A percentile compares a stretch with the other conserved stretches of the same genome.
Evolutionary conservation across 2,329 filamentous ascomycete species (phyloP).

Genomic region (Alternaria arborescens): DNA sequence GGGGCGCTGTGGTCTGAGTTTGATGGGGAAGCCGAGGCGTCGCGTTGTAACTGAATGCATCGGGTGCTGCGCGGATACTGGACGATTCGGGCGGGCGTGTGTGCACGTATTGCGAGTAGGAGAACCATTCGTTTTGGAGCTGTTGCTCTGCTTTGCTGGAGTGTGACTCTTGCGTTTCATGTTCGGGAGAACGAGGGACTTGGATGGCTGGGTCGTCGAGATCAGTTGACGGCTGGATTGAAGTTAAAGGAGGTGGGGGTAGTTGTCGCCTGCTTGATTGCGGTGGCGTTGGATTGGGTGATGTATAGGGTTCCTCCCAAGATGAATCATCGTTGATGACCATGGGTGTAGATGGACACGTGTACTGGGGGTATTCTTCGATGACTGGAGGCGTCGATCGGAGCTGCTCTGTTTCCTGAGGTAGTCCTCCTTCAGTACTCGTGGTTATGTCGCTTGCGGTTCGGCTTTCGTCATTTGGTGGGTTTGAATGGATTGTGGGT

Average conservation of each 20-base stretch:
- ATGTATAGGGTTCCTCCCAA: conserved; percentile 19
- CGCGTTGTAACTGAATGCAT: conserved; percentile 39
- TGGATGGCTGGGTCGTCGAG: conserved; percentile 32
- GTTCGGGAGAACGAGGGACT: conserved; percentile 32
- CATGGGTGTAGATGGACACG: conserved; percentile 37
- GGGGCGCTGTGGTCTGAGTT: background rate
- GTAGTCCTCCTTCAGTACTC: background rate
- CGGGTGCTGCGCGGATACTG: conserved; percentile 39
- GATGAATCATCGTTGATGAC: conserved; percentile 34
- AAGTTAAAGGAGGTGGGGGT: conserved; percentile 4
- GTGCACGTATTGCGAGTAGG: conserved; percentile 45
- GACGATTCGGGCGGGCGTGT: conserved; percentile 26
- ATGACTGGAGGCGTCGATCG: conserved; percentile 24
- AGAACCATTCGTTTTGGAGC: conserved; percentile 42
- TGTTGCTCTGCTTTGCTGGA: conserved; percentile 47
- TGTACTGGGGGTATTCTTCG: conserved; percentile 20
- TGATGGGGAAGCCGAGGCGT: conserved; percentile 24
- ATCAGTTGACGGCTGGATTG: conserved; percentile 23
- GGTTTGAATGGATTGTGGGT: background rate
- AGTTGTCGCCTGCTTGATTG: background rate
- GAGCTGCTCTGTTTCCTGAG: conserved; percentile 9
- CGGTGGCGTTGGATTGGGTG: conserved; percentile 14
- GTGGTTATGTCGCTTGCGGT: background rate
- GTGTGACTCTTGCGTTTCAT: conserved; percentile 38
- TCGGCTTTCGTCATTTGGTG: background rate